Evolutionary conservation across 768 basidiomycete species (phyloP).

Genomic region (Clitopilus passeckerianus): DNA sequence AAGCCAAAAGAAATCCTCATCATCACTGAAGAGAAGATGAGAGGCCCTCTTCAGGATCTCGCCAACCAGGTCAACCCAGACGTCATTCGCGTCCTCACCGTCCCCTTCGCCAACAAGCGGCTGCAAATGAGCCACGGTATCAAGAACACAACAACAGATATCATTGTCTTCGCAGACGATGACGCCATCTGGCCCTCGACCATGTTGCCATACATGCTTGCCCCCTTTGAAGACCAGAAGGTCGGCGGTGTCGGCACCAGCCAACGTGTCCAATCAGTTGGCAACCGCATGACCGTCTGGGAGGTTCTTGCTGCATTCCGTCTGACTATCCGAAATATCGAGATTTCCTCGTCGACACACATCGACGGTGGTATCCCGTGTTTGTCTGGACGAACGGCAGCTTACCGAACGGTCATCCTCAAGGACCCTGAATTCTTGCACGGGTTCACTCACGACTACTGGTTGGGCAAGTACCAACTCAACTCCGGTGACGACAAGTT

Average conservation of each 20-base stretch:
- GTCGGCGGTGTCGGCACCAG: slow-evolving; percentile 90
- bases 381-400: slow-evolving; percentile 89
- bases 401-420: slow-evolving; percentile 89
- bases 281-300: slow-evolving; percentile 84
- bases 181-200: slow-evolving; percentile 96
- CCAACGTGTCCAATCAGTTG: slow-evolving; percentile 82
- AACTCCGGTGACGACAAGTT: slow-evolving; percentile 96
- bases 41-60: slow-evolving; percentile 81
- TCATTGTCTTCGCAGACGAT: slow-evolving; percentile 93
- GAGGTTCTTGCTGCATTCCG: slow-evolving; percentile 93
- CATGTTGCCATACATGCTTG: slow-evolving; percentile 81
- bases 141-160: slow-evolving; percentile 84
- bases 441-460: slow-evolving; percentile 92
- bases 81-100: slow-evolving; percentile 81
- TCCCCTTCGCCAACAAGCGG: slow-evolving; percentile 91
- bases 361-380: slow-evolving; percentile 92
- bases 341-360: slow-evolving; percentile 84
- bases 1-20: slow-evolving; percentile 79
- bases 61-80: slow-evolving; percentile 84
- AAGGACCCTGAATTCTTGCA: slow-evolving; percentile 93
- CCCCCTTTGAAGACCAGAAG: slow-evolving; percentile 93
- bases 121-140: slow-evolving; percentile 94
- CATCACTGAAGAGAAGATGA: slow-evolving; percentile 85
- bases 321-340: slow-evolving; percentile 90
- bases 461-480: slow-evolving; percentile 91